phyloP scores from a whole-genome alignment of 768 basidiomycete genomes.

The Lanmaoa pseudosensibilis region DNA sequence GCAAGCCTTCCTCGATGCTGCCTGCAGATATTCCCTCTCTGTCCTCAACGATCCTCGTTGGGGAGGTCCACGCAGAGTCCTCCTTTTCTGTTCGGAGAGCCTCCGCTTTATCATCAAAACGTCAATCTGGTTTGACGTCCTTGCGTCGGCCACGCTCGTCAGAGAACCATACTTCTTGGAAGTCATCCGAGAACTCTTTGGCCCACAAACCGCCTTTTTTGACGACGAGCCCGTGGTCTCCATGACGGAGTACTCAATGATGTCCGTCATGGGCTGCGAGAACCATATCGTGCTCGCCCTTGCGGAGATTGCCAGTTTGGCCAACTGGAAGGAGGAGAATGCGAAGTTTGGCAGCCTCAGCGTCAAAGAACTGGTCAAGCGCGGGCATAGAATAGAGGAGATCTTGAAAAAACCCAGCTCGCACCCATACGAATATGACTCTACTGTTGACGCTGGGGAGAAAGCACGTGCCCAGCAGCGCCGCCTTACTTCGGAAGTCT shows the following conservation, averaged over 20 bases:
- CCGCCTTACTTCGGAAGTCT: slow-evolving; percentile 54
- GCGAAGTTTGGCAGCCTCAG: slow-evolving; percentile 47
- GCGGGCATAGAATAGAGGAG: slow-evolving; percentile 52
- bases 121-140: slow-evolving; percentile 85
- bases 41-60: slow-evolving; percentile 43
- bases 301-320: slow-evolving; percentile 67
- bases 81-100: slow-evolving; percentile 48
- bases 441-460: slow-evolving; percentile 1
- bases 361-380: slow-evolving; percentile 57
- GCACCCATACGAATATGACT: background rate
- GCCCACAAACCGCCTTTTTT: slow-evolving; percentile 15
- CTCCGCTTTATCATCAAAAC: slow-evolving; percentile 77
- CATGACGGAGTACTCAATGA: slow-evolving; percentile 60
- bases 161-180: slow-evolving; percentile 55
- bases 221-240: slow-evolving; percentile 41
- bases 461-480: slow-evolving; percentile 36
- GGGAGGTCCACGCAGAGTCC: slow-evolving; percentile 43
- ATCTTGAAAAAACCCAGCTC: slow-evolving; percentile 26
- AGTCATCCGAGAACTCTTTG: slow-evolving; percentile 58
- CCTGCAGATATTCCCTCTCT: slow-evolving; percentile 52
- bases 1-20: slow-evolving; percentile 63
- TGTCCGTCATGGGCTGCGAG: slow-evolving; percentile 83
- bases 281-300: slow-evolving; percentile 77
- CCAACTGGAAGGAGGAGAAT: slow-evolving; percentile 60
- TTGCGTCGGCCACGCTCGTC: slow-evolving; percentile 73